A percentile compares a stretch with the other conserved stretches of the same genome.
Evolutionary conservation across 164 flowering plant species (phyloP).

Genomic region (Piper betle): DNA sequence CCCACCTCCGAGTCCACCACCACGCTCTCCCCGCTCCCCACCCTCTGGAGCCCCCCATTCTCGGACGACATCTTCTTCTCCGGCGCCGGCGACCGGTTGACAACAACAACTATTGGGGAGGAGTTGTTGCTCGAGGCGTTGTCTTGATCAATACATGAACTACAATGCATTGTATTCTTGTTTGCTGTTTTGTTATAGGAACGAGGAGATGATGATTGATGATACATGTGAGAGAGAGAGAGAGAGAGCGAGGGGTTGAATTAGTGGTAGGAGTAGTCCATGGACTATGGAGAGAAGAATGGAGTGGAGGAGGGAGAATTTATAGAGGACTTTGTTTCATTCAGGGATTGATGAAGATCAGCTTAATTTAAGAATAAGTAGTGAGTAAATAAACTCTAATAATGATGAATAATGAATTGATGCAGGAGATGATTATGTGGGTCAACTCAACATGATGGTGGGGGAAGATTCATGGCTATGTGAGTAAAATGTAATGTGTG

Average conservation of each 20-base stretch:
- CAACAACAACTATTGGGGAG: conserved; percentile 7
- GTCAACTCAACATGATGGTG: conserved; percentile 23
- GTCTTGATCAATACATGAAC: conserved; percentile 30
- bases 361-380: too few relatives aligned
- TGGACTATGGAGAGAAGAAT: not conserved
- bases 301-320: conserved; percentile 6
- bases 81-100: not conserved
- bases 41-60: conserved; percentile 26
- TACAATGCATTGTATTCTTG: conserved; percentile 24
- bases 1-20: conserved; percentile 47
- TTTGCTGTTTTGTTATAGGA: too few relatives aligned
- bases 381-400: too few relatives aligned
- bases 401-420: too few relatives aligned
- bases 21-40: conserved; percentile 65
- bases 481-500: not conserved
- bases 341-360: too few relatives aligned
- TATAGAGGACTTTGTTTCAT: too few relatives aligned
- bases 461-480: conserved; percentile 50
- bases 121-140: conserved; percentile 29
- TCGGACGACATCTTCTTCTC: conserved; percentile 19
- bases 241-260: too few relatives aligned
- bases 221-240: not conserved
- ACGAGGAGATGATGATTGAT: not conserved
- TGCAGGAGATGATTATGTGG: conserved; percentile 10
- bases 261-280: too few relatives aligned